Evolutionary conservation across 106 monocot species (phyloP), one percentile per base, ranked within the genome.

Genomic region (Apostasia shenzhenica): DNA sequence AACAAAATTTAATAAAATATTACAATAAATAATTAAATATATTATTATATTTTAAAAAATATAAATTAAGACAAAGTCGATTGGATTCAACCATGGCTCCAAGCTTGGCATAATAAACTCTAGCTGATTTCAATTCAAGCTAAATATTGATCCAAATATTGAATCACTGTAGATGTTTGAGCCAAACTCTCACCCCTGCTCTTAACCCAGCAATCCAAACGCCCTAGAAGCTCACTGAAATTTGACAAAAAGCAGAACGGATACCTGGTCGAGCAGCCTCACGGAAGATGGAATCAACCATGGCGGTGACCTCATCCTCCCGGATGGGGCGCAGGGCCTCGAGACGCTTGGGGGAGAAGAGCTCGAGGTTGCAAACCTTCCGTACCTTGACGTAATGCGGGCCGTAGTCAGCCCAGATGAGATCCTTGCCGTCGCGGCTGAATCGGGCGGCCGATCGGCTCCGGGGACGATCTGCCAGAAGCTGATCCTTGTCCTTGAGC

Each of bases 231-330:
- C n/a, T n/a, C n/a, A 8, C 26, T 39, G 3, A 42, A 3, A 41
- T 13, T 14, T 7, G 0, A 54, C 44, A 38, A 13, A 68, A 12
- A 59, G 13, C 13, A 45, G 51, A 6, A 71, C 67, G 12, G 1
- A 5, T 72, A 92, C 95, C 91, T 8, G 66, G 67, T n/a, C 45
- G 61, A 12, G 79, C 78, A 73, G 74, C 80, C 44, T 83, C 67
- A 8, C 66, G 58, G 73, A 79, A 85, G 69, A 92, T 69, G 45
- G 92, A 86, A 56, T 89, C 81, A 8, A 97, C 92, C 97, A 97
- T 97, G 73, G 97, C 97, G 37, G 92, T 92, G 73, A 97, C 92
- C 81, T 92, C 97, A 37, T 92, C 97, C 66, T 97, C 97, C 56
- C 97, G 48, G 58, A 92, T 85, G 46, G 97, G 86, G 14, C 97